Evolutionary conservation across 1,284 basidiomycete genomes (phyloP), one percentile per base, ranked within the genome.

Genomic region (Hemileia vastatrix): DNA sequence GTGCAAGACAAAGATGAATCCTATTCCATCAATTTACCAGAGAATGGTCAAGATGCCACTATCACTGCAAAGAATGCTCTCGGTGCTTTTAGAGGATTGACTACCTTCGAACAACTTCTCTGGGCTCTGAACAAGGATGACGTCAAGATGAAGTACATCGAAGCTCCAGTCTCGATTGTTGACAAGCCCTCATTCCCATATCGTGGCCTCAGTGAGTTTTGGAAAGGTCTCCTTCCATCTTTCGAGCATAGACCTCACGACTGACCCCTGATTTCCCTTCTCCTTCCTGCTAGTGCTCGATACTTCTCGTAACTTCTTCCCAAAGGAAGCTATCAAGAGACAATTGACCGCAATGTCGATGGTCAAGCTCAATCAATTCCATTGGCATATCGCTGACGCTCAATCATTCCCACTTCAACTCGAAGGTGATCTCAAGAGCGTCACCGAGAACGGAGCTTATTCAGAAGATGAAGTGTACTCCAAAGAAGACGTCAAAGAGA

Each of bases 121-220:
- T 73, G 67, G 58, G 24, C 64, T 3, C 64, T 70, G 3, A 65
- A 66, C 49, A 63, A 56, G 9, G 40, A 60, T n/a, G 31, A n/a
- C 40, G n/a, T n/a, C n/a, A n/a, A n/a, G n/a, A 23, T 32, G 45
- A 13, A 54, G 4, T 74, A 65, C 59, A 63, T 72, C 18, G 60
- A 68, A 27, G 62, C 67, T 0, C 73, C 73, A 6, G 47, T 72
- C 33, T 54, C 36, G 8, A 72, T 75, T 54, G 11, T 54, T 2
- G 73, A 75, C 61, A 64, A 65, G 11, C 71, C 73, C 1, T 66
- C 66, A 2, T 75, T 69, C 44, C 71, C 72, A 1, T 74, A 72
- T 63, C 56, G 73, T 5, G 72, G 72, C 1, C 43, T 74, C 36
- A 54, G n/a, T n/a, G n/a, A n/a, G n/a, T n/a, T n/a, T 3, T 43